These are phyloP conservation scores for Sporothrix curviconia DNA, from an alignment of 2,329 filamentous ascomycete genomes.

Conservation along the genomic window DNA sequence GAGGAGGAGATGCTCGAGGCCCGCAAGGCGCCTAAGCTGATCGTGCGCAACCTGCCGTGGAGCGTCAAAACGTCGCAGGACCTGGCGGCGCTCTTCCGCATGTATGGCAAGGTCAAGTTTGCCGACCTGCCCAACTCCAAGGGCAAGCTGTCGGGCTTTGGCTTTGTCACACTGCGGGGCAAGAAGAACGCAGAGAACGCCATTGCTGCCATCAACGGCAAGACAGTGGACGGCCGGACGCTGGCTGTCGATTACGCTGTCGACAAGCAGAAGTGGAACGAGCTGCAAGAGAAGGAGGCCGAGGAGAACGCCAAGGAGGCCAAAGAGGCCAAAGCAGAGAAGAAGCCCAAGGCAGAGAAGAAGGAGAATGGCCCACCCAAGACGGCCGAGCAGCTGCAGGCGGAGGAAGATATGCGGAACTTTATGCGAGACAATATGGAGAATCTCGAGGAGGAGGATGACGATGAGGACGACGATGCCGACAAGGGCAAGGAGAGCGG, in stretches of 20 bases:
- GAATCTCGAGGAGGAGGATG: constrained; percentile 47
- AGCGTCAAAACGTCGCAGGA: constrained; percentile 84
- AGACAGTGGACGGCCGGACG: constrained; percentile 77
- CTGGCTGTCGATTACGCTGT: constrained; percentile 96
- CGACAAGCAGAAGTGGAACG: constrained; percentile 79
- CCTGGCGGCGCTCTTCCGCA: constrained; percentile 69
- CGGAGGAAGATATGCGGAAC: constrained; percentile 39
- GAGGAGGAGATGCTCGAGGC: constrained; percentile 55
- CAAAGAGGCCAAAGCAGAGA: constrained; percentile 22
- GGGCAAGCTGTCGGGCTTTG: constrained; percentile 75
- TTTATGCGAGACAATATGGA: constrained; percentile 53
- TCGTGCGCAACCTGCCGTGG: constrained; percentile 93
- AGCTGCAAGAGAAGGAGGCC: constrained; percentile 42
- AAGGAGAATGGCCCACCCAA: constrained; percentile 28
- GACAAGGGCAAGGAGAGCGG: constrained; percentile 40
- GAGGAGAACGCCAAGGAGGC: constrained; percentile 25
- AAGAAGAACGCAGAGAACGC: constrained; percentile 89
- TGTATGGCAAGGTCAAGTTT: constrained; percentile 86
- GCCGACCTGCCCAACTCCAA: constrained; percentile 76
- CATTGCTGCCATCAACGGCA: constrained; percentile 79
- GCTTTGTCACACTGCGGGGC: constrained; percentile 83
- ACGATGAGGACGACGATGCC: constrained; percentile 40
- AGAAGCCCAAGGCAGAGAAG: constrained; percentile 23
- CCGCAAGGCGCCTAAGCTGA: constrained; percentile 64
- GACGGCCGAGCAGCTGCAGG: constrained; percentile 27